Evolutionary conservation across 2,329 filamentous ascomycete species (phyloP).

Genomic region (Monilinia polystroma): DNA sequence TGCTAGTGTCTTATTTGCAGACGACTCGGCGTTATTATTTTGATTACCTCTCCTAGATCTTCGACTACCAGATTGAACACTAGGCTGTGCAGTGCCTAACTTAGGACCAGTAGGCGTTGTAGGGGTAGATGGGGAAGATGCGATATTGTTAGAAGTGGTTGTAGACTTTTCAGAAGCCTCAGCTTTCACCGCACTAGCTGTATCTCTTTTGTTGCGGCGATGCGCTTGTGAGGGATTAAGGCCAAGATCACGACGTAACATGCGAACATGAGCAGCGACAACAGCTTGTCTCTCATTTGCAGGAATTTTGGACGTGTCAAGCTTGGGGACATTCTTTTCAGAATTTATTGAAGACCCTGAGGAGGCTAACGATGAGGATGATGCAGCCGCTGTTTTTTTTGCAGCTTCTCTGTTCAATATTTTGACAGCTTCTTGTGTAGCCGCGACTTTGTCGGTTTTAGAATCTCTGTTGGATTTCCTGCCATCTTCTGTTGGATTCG

Average conservation of each 20-base stretch:
- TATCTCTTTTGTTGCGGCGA: constrained; percentile 57
- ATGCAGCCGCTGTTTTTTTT: constrained; percentile 46
- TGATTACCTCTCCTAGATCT: constrained; percentile 43
- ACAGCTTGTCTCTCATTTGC: constrained; percentile 42
- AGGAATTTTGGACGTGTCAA: constrained; percentile 50
- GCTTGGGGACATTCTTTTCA: constrained; percentile 48
- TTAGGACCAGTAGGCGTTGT: constrained; percentile 39
- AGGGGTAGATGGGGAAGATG: constrained; percentile 18
- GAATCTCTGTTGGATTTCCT: constrained; percentile 61
- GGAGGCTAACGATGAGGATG: constrained; percentile 26
- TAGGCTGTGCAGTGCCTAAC: constrained; percentile 28
- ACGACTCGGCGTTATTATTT: constrained; percentile 33
- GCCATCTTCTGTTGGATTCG: constrained; percentile 45
- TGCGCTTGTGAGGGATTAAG: constrained; percentile 63
- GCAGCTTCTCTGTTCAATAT: constrained; percentile 61
- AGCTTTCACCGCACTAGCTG: constrained; percentile 39
- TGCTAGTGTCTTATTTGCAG: constrained; percentile 28
- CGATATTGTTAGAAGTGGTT: constrained; percentile 18
- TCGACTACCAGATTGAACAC: constrained; percentile 29
- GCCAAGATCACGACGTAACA: constrained; percentile 65
- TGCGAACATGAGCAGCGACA: constrained; percentile 63
- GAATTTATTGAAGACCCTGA: neutral
- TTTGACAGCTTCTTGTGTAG: constrained; percentile 61
- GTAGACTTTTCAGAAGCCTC: constrained; percentile 30
- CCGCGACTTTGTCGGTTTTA: constrained; percentile 58